Base-by-base conservation (phyloP, 2,329 filamentous ascomycete species). In the Colletotrichum paranaense region DNA sequence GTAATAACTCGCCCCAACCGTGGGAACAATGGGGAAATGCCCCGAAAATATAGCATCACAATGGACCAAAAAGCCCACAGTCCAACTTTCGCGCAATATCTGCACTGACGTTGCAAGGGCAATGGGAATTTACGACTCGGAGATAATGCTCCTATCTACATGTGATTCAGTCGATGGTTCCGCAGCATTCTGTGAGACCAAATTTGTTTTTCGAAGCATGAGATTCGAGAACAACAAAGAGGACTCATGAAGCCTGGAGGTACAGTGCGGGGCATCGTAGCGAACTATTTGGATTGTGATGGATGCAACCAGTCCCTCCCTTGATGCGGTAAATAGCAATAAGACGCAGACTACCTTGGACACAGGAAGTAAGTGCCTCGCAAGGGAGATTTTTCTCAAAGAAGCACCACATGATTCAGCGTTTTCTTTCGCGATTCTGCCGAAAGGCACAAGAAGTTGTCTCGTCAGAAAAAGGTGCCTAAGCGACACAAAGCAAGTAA, bases 1-100 rank as follows among this genome's bases (percentile, higher is more conserved):
- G 71, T 35, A 22, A 11, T 7, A 30, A 46, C 19, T 71, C 26
- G 22, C 38, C 53, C 53, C 53, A 35, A 52, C 28, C 4, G 59
- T 60, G 62, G 71, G 46, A 35, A 62, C 24, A 57, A 42, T 62
- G 59, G 58, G 28, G 55, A 53, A 69, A 49, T 5, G 66, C 19
- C 66, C 66, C 66, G 7, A 30, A 24, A 64, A 59, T 49, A 55
- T 32, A 28, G 42, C 58, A 59, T 64, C 42, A 55, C 30, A 26
- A 68, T 38, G 28, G 57, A 24, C 53, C 3, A 35, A n/a, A 14
- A 67, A 32, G 19, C 6, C 30, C 8, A 35, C 35, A 22, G 19
- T 12, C 46, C 22, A 56, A 4, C 53, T 19, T n/a, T 7, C 35
- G 22, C 60, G 11, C 4, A 7, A n/a, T 19, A 19, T n/a, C 42